Evolutionary conservation across 768 basidiomycete species (phyloP).

Genomic region (Lactarius quietus): DNA sequence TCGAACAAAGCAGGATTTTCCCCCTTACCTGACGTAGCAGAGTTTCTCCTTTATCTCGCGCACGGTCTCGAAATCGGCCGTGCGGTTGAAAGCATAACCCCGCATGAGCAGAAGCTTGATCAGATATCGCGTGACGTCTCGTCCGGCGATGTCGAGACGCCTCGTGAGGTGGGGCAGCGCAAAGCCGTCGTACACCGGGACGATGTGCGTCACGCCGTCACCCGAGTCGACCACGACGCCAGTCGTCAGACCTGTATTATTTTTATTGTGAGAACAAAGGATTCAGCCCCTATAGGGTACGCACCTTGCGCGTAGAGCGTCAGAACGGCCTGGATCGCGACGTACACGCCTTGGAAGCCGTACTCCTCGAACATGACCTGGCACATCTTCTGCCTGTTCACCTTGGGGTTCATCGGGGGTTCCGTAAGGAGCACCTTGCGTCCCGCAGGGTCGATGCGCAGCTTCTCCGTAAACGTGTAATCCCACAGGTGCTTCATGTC

Average conservation of each 20-base stretch:
- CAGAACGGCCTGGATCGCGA: slow-evolving; percentile 97
- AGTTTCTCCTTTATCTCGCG: slow-evolving; percentile 98
- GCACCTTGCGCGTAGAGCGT: slow-evolving; percentile 97
- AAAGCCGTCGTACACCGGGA: slow-evolving; percentile 97
- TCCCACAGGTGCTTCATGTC: slow-evolving; percentile 99
- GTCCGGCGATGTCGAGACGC: slow-evolving; percentile 94
- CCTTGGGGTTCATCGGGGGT: slow-evolving; percentile 98
- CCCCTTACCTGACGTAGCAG: slow-evolving; percentile 87
- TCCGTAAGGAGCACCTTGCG: slow-evolving; percentile 93
- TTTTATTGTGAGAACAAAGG: no score
- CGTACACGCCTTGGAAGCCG: slow-evolving; percentile 92
- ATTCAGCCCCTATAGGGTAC: slow-evolving; percentile 31
- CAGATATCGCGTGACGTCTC: slow-evolving; percentile 97
- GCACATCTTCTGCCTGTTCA: slow-evolving; percentile 88
- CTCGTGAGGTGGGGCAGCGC: slow-evolving; percentile 93
- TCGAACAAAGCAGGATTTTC: background rate
- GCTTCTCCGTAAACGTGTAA: slow-evolving; percentile 96
- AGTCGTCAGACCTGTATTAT: slow-evolving; percentile 81
- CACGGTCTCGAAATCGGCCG: slow-evolving; percentile 99
- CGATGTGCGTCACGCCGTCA: slow-evolving; percentile 98
- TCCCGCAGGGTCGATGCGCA: slow-evolving; percentile 81
- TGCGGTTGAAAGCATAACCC: slow-evolving; percentile 99
- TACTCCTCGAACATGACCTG: slow-evolving; percentile 99
- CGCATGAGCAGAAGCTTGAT: slow-evolving; percentile 99
- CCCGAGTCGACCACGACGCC: slow-evolving; percentile 99